A percentile compares a stretch with the other conserved stretches of the same genome.
Evolutionary conservation across 257 asterid genomes (phyloP).

Genomic region (Marsdenia floribunda): DNA sequence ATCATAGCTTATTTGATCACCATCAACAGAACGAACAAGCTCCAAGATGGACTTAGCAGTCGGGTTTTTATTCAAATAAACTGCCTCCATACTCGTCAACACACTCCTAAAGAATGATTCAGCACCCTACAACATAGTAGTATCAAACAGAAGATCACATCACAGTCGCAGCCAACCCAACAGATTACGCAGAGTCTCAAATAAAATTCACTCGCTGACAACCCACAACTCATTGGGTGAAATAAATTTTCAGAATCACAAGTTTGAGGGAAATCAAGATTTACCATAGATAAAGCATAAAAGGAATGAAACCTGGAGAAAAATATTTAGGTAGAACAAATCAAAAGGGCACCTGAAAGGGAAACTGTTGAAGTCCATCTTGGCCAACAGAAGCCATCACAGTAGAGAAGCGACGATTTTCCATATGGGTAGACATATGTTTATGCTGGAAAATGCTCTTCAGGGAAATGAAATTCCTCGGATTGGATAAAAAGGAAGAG

Average conservation of each 20-base stretch:
- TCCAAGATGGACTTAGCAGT: constrained; percentile 78
- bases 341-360: constrained; percentile 39
- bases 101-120: constrained; percentile 76
- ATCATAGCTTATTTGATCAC: constrained; percentile 69
- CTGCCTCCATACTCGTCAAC: constrained; percentile 63
- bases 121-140: constrained; percentile 50
- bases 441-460: constrained; percentile 8
- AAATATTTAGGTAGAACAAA: not conserved
- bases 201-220: not conserved
- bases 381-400: constrained; percentile 36
- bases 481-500: constrained; percentile 18
- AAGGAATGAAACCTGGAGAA: not conserved
- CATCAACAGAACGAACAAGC: constrained; percentile 62
- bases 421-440: constrained; percentile 7
- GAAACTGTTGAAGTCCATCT: constrained; percentile 25
- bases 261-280: not conserved
- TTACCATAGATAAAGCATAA: not conserved
- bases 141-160: constrained; percentile 5
- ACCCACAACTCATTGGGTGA: not conserved
- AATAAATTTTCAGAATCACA: not conserved
- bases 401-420: constrained; percentile 30
- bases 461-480: constrained; percentile 21
- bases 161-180: not conserved
- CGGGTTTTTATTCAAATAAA: constrained; percentile 73
- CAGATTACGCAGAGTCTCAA: not conserved